Conservation (phyloP, 2,329 filamentous ascomycete species). For the Fusarium floridanum region DNA sequence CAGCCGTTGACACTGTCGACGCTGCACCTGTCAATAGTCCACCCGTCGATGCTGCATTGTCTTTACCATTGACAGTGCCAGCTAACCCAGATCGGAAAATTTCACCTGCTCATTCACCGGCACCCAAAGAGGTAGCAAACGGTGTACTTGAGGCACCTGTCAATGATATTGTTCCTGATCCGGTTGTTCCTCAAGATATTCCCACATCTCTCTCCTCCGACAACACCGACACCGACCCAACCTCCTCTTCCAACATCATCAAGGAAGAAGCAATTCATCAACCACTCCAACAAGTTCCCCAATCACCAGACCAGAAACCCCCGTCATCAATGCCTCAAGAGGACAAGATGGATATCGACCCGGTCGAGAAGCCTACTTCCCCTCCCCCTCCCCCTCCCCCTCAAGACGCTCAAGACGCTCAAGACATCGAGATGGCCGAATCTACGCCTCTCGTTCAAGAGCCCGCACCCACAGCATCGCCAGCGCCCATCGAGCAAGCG, state of each 20-base stretch:
- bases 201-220: conserved; percentile 10
- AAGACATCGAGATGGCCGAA: conserved; percentile 40
- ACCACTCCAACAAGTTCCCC: conserved; percentile 1
- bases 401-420: conserved; percentile 18
- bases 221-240: not conserved
- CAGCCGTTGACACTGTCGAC: not conserved
- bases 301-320: conserved; percentile 9
- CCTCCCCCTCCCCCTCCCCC: not conserved
- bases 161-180: conserved; percentile 12
- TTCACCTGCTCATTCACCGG: conserved; percentile 23
- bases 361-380: conserved; percentile 10
- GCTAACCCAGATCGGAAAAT: conserved; percentile 11
- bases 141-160: conserved; percentile 6
- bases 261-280: conserved; percentile 29
- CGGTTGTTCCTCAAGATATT: conserved; percentile 18
- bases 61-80: conserved; percentile 6
- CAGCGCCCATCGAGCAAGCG: not conserved
- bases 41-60: not conserved
- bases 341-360: conserved; percentile 40
- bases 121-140: conserved; percentile 24
- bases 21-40: not conserved
- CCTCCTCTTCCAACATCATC: conserved; percentile 9
- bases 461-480: not conserved
- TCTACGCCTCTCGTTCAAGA: conserved; percentile 6
- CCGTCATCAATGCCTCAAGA: conserved; percentile 25